Conservation (phyloP, 1,284 basidiomycete genomes). For the Sporisorium sorghi region DNA sequence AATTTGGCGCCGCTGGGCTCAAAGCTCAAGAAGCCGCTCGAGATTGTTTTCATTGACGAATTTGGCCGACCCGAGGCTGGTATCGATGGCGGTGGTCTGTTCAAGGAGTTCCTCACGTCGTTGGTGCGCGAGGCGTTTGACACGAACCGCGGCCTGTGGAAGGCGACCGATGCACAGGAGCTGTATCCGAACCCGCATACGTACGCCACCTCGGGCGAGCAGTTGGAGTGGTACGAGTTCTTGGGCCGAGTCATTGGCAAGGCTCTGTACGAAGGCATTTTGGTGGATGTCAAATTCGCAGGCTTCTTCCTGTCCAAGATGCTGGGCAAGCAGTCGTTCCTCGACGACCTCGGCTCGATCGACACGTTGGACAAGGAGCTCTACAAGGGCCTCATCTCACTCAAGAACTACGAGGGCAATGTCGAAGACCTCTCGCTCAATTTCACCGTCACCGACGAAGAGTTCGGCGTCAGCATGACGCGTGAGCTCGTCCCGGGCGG, state of each 20-base stretch:
- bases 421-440: constrained; percentile 92
- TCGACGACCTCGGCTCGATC: constrained; percentile 56
- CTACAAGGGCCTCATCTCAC: constrained; percentile 88
- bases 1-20: constrained; percentile 77
- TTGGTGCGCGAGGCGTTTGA: constrained; percentile 89
- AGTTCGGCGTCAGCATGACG: constrained; percentile 84
- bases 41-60: constrained; percentile 91
- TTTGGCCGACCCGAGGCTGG: constrained; percentile 87
- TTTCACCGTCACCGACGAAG: constrained; percentile 91
- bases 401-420: constrained; percentile 91
- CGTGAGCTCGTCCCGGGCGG: constrained; percentile 87
- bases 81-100: constrained; percentile 95
- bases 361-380: constrained; percentile 76
- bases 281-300: constrained; percentile 95
- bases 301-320: constrained; percentile 89
- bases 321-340: constrained; percentile 67
- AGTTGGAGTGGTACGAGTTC: constrained; percentile 86
- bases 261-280: constrained; percentile 94
- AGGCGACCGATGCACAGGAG: constrained; percentile 87
- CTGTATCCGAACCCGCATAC: constrained; percentile 89
- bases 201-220: constrained; percentile 60
- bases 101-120: constrained; percentile 94
- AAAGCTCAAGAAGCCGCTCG: constrained; percentile 81
- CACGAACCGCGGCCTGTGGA: constrained; percentile 91
- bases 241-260: constrained; percentile 93